A percentile compares a stretch with the other conserved stretches of the same genome.
These are phyloP conservation scores for Teratosphaeria viscida DNA, from an alignment of 2,329 filamentous ascomycete genomes.

Conservation along the genomic window DNA sequence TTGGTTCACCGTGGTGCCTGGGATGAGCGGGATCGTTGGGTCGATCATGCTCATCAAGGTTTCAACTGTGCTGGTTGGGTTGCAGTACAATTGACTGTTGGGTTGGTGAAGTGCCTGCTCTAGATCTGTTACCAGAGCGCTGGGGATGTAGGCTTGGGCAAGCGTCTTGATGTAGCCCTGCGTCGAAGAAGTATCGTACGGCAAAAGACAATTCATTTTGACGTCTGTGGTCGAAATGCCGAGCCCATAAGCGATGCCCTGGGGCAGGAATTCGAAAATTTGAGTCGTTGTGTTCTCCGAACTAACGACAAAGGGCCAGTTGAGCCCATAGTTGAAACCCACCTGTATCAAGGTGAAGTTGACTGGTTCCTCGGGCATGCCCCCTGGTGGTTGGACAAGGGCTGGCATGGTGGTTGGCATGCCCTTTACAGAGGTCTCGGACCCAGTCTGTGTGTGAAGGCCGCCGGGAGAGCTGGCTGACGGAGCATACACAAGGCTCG, in stretches of 20 bases:
- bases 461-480: conserved; percentile 5
- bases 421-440: conserved; percentile 38
- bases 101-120: conserved; percentile 60
- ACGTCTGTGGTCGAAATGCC: conserved; percentile 40
- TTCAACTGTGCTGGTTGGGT: conserved; percentile 53
- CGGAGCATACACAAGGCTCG: conserved; percentile 51
- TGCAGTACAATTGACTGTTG: conserved; percentile 64
- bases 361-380: conserved; percentile 43
- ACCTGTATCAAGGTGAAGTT: conserved; percentile 69
- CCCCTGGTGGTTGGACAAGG: conserved; percentile 61
- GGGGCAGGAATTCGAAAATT: conserved; percentile 70
- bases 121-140: conserved; percentile 44
- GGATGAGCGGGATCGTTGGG: conserved; percentile 61
- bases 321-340: conserved; percentile 69
- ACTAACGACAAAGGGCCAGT: conserved; percentile 71
- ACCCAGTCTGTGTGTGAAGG: conserved; percentile 25
- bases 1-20: conserved; percentile 33
- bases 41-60: conserved; percentile 76
- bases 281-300: conserved; percentile 66
- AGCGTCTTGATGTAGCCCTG: conserved; percentile 75
- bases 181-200: conserved; percentile 59
- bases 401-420: conserved; percentile 60
- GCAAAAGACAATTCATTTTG: conserved; percentile 60
- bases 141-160: conserved; percentile 43
- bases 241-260: conserved; percentile 59